Percentiles rank a stretch among this genome's conserved stretches.
phyloP scores from a whole-genome alignment of 331 rosid genomes.

The Erythrophleum ivorense region DNA sequence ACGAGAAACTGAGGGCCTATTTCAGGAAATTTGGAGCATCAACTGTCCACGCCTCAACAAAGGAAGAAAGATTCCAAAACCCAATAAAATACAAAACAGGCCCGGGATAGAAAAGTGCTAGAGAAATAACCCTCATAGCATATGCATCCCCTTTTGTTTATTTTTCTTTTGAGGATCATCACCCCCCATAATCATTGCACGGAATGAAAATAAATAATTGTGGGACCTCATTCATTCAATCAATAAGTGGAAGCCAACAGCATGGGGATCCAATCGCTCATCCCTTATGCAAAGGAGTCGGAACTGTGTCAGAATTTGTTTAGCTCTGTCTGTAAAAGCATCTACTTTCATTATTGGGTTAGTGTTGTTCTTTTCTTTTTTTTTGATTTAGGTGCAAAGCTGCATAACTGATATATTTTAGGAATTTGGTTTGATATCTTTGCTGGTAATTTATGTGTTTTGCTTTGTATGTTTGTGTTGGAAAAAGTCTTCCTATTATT shows the following conservation, averaged over 20 bases:
- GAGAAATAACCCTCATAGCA: constrained; percentile 65
- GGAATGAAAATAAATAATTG: constrained; percentile 60
- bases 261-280: constrained; percentile 25
- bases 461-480: neutral
- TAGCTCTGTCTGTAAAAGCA: neutral
- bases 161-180: constrained; percentile 58
- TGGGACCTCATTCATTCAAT: constrained; percentile 50
- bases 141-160: constrained; percentile 63
- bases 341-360: neutral
- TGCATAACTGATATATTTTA: neutral
- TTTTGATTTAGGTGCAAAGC: neutral
- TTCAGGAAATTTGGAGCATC: constrained; percentile 56
- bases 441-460: constrained; percentile 2
- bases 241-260: constrained; percentile 59
- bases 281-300: neutral
- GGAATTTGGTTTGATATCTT: neutral
- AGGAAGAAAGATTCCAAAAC: constrained; percentile 52
- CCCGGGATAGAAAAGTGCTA: constrained; percentile 57
- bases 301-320: neutral
- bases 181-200: constrained; percentile 71
- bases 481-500: neutral
- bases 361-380: neutral
- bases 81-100: constrained; percentile 51
- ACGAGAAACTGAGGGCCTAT: constrained; percentile 15
- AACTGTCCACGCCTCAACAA: constrained; percentile 51